These are phyloP conservation scores for Boletus coccyginus DNA, from an alignment of 768 basidiomycete genomes.

Conservation along the genomic window DNA sequence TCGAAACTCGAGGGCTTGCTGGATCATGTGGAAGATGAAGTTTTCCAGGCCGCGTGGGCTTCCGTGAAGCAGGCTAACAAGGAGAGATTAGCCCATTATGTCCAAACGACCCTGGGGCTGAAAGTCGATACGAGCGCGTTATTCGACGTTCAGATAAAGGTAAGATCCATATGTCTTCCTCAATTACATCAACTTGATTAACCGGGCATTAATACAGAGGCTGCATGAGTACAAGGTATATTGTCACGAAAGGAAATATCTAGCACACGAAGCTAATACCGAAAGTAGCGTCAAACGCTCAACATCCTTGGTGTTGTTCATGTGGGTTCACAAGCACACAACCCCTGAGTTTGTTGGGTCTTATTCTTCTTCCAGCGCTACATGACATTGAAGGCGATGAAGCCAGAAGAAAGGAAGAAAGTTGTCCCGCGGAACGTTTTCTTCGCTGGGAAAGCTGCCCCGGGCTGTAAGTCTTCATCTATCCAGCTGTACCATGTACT, in stretches of 20 bases:
- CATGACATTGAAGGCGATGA: constrained; percentile 75
- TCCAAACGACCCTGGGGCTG: constrained; percentile 69
- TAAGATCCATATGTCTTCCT: constrained; percentile 21
- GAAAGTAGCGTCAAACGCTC: constrained; percentile 77
- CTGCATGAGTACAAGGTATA: constrained; percentile 89
- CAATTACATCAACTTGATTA: background rate
- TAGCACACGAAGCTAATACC: background rate
- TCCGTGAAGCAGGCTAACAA: constrained; percentile 90
- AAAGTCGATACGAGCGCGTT: constrained; percentile 71
- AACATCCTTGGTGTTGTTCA: constrained; percentile 91
- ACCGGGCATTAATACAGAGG: constrained; percentile 45
- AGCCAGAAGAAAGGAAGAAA: constrained; percentile 75
- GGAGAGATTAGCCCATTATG: constrained; percentile 75
- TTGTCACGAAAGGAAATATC: background rate
- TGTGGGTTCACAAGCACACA: constrained; percentile 40
- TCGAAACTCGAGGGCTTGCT: constrained; percentile 75
- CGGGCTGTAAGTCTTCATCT: constrained; percentile 60
- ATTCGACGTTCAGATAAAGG: constrained; percentile 92
- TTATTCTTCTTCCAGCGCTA: constrained; percentile 57
- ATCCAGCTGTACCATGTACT: background rate
- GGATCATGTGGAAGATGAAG: constrained; percentile 64
- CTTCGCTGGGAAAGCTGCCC: constrained; percentile 97
- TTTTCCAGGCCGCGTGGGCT: constrained; percentile 79
- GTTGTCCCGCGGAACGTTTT: constrained; percentile 87
- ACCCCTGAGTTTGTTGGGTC: background rate